phyloP scores from a whole-genome alignment of 345 rosid species.

The Psidium friedrichsthalianum region DNA sequence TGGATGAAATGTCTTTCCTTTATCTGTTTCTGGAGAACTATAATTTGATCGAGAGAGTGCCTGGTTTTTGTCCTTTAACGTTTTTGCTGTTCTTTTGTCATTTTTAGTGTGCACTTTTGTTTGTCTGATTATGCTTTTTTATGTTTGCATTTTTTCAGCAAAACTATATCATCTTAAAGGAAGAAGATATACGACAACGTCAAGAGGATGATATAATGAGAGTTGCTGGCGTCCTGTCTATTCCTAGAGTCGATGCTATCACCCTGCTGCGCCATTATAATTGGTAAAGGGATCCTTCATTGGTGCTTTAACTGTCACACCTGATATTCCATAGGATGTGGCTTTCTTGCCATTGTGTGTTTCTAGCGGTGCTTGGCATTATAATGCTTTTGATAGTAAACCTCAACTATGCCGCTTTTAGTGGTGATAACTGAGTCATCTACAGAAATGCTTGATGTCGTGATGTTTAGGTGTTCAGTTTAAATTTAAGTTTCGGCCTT shows the following conservation, averaged over 20 bases:
- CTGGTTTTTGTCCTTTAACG: background rate
- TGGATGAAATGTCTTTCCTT: background rate
- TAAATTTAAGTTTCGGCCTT: background rate
- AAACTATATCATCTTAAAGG: conserved; percentile 48
- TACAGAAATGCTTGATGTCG: background rate
- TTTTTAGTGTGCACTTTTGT: background rate
- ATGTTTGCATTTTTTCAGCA: conserved; percentile 33
- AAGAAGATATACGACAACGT: conserved; percentile 50
- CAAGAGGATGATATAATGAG: conserved; percentile 66
- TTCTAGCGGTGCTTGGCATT: background rate
- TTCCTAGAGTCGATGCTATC: conserved; percentile 50
- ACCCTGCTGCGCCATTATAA: conserved; percentile 57
- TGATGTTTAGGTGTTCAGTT: background rate
- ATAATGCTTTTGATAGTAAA: background rate
- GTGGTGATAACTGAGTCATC: background rate
- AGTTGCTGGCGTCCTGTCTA: conserved; percentile 73
- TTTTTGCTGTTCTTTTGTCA: background rate
- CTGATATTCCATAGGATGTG: background rate
- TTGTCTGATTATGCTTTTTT: background rate
- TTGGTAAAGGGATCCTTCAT: conserved; percentile 36
- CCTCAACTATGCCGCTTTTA: background rate
- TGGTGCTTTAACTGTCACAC: background rate
- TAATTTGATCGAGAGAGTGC: background rate
- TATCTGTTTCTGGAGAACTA: background rate
- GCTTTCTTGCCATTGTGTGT: background rate